Evolutionary conservation across 2,329 filamentous ascomycete species (phyloP).

Genomic region (Hymenoscyphus scutula): DNA sequence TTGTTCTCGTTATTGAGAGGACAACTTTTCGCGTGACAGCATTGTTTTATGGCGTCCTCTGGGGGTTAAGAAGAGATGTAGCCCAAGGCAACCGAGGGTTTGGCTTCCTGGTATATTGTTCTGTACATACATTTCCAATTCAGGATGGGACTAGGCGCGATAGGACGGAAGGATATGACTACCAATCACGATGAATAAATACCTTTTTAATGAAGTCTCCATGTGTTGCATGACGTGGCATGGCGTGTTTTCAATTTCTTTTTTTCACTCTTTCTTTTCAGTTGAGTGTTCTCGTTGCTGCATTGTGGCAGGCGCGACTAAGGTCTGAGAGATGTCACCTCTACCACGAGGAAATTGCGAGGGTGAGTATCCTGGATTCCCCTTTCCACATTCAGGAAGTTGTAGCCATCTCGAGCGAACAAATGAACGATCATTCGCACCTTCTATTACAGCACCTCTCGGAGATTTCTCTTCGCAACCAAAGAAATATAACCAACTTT

Average conservation of each 20-base stretch:
- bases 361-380: background rate
- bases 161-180: background rate
- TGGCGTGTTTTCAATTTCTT: background rate
- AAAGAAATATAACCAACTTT: background rate
- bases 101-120: conserved; percentile 7
- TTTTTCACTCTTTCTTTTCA: background rate
- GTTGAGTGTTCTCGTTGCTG: background rate
- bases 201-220: background rate
- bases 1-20: conserved; percentile 6
- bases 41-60: conserved; percentile 6
- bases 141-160: background rate
- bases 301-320: background rate
- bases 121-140: conserved; percentile 10
- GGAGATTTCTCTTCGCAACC: background rate
- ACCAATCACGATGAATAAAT: background rate
- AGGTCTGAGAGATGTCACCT: background rate
- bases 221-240: background rate
- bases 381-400: too few species aligned
- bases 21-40: conserved; percentile 2
- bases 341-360: background rate
- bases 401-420: background rate
- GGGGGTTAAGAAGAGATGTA: background rate
- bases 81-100: background rate
- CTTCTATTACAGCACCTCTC: background rate
- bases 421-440: background rate